phyloP scores from a whole-genome alignment of 31 red algal genomes.

The Porphyra umbilicalis region DNA sequence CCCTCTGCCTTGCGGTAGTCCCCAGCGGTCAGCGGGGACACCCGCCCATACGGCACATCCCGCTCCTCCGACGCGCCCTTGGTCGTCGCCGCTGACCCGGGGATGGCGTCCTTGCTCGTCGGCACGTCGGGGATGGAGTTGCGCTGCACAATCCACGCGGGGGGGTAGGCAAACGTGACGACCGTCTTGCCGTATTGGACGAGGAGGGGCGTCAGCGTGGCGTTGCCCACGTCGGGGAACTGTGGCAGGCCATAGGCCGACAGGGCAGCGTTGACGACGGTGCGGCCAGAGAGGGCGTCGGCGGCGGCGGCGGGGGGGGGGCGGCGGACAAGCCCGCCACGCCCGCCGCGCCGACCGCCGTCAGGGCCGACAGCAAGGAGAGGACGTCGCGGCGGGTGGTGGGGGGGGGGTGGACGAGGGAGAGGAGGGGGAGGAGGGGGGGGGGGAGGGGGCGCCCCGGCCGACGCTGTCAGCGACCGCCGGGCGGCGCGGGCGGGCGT shows the following conservation, averaged over 20 bases:
- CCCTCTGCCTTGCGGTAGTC: slow-evolving; percentile 40
- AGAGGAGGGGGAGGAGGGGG: not conserved
- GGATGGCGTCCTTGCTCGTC: not conserved
- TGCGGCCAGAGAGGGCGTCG: not conserved
- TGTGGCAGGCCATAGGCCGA: slow-evolving; percentile 32
- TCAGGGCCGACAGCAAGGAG: not conserved
- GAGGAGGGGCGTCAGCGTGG: slow-evolving; percentile 13
- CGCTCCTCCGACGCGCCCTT: not conserved
- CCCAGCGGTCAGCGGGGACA: slow-evolving; percentile 6
- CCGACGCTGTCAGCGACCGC: not conserved
- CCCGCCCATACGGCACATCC: slow-evolving; percentile 14
- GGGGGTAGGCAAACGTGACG: slow-evolving; percentile 26
- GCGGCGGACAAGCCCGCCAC: not conserved
- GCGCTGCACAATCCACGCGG: slow-evolving; percentile 29
- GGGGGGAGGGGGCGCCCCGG: not conserved
- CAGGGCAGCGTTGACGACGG: slow-evolving; percentile 19
- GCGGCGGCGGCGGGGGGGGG: not conserved
- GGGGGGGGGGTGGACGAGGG: too few species aligned
- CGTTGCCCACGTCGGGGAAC: slow-evolving; percentile 10
- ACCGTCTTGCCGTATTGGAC: slow-evolving; percentile 22
- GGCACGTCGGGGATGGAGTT: slow-evolving; percentile 6
- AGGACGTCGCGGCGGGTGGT: not conserved
- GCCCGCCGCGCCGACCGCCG: not conserved
- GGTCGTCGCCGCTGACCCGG: not conserved
- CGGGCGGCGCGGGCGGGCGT: not conserved